Evolutionary conservation across 176 grass and related monocot species (phyloP).

Genomic region (Phoenix roebelenii): DNA sequence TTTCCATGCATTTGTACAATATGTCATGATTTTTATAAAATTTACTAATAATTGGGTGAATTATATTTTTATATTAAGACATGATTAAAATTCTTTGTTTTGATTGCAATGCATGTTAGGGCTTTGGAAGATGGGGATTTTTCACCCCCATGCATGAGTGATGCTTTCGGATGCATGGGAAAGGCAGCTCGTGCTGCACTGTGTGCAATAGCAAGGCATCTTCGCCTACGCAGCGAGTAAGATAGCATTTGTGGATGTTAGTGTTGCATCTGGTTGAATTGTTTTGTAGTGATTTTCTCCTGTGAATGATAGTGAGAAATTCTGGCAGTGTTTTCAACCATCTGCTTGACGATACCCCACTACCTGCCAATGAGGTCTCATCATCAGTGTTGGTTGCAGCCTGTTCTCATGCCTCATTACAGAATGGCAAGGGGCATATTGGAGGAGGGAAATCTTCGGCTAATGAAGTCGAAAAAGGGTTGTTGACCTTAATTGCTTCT

Average conservation of each 20-base stretch:
- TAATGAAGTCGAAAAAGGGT: slow-evolving; percentile 59
- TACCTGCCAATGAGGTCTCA: slow-evolving; percentile 46
- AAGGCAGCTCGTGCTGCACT: slow-evolving; percentile 54
- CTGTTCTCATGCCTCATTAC: slow-evolving; percentile 28
- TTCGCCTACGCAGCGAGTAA: slow-evolving; percentile 60
- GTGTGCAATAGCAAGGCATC: slow-evolving; percentile 56
- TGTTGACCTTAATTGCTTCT: slow-evolving; percentile 54
- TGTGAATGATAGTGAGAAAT: background rate
- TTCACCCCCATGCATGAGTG: slow-evolving; percentile 61
- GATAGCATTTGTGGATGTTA: background rate
- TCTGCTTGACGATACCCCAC: slow-evolving; percentile 68
- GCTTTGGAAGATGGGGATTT: slow-evolving; percentile 50
- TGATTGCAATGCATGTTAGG: slow-evolving; percentile 19
- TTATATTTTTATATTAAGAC: too few relatives aligned
- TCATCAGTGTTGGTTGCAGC: slow-evolving; percentile 53
- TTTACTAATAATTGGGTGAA: background rate
- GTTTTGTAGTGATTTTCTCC: slow-evolving; percentile 3
- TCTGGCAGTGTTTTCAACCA: slow-evolving; percentile 52
- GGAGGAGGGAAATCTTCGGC: slow-evolving; percentile 23
- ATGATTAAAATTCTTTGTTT: background rate
- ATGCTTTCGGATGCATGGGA: slow-evolving; percentile 65
- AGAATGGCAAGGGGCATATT: slow-evolving; percentile 22
- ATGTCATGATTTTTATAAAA: background rate
- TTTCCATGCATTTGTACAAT: too few relatives aligned
- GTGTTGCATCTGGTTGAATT: background rate